Evolutionary conservation across 2,329 filamentous ascomycete genomes (phyloP).

Genomic region (Calonectria montana): DNA sequence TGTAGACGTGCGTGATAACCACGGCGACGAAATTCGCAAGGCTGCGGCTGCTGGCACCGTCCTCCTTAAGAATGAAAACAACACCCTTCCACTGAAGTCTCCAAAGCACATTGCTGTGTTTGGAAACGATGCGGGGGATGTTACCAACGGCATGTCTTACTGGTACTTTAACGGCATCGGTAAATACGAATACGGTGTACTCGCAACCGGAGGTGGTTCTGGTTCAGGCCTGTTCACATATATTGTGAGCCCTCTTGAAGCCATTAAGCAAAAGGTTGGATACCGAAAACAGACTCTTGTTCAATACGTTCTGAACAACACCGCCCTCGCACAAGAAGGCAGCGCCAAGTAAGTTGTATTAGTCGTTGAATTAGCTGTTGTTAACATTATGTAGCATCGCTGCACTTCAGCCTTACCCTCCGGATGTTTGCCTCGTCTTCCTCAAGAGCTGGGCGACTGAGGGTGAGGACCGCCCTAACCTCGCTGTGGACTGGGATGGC

Average conservation of each 20-base stretch:
- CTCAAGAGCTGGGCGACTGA: constrained; percentile 13
- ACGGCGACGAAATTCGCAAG: constrained; percentile 65
- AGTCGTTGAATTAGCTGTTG: no score
- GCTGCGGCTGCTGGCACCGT: constrained; percentile 68
- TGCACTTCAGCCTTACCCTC: not conserved
- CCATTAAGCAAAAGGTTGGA: constrained; percentile 39
- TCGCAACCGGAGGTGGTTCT: constrained; percentile 67
- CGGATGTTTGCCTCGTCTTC: constrained; percentile 18
- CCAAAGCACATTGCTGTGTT: constrained; percentile 67
- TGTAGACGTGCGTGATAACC: constrained; percentile 59
- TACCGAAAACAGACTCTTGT: not conserved
- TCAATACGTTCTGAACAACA: not conserved
- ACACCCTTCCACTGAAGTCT: constrained; percentile 66
- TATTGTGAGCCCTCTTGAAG: constrained; percentile 47
- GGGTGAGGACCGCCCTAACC: not conserved
- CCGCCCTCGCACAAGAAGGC: not conserved
- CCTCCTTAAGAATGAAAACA: constrained; percentile 76
- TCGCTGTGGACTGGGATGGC: not conserved
- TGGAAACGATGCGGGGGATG: constrained; percentile 59
- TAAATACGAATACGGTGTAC: constrained; percentile 67
- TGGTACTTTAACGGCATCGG: constrained; percentile 63
- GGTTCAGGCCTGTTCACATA: constrained; percentile 50
- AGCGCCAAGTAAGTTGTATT: not conserved
- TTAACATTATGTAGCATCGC: not conserved
- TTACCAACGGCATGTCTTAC: constrained; percentile 68